phyloP scores from a whole-genome alignment of 176 grass and related monocot genomes.

The Typha latifolia region DNA sequence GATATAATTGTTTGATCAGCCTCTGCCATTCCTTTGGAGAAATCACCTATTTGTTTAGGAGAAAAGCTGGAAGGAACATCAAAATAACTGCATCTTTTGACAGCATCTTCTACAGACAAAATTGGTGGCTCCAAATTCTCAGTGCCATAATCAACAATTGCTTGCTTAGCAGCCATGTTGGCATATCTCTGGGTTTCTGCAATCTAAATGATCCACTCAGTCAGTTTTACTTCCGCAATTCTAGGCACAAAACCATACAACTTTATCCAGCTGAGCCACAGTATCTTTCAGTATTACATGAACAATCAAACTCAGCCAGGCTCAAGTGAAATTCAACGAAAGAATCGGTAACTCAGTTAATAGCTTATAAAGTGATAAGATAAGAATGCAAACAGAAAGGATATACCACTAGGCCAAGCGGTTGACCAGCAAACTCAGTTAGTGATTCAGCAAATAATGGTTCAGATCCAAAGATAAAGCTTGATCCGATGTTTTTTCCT shows the following conservation, averaged over 20 bases:
- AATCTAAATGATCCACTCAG: conserved; percentile 30
- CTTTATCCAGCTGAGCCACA: neutral
- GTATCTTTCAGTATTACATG: too few species aligned
- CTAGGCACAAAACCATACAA: neutral
- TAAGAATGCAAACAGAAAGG: neutral
- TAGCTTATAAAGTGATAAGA: neutral
- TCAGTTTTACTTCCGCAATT: neutral
- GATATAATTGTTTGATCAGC: conserved; percentile 83
- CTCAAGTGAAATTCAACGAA: too few species aligned
- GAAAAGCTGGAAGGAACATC: conserved; percentile 25
- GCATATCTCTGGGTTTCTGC: conserved; percentile 76
- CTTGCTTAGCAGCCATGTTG: conserved; percentile 70
- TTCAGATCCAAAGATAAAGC: conserved; percentile 42
- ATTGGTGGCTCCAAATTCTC: conserved; percentile 64
- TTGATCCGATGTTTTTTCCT: conserved; percentile 54
- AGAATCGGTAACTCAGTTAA: neutral
- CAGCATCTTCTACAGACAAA: conserved; percentile 70
- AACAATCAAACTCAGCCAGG: too few species aligned
- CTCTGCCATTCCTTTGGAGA: conserved; percentile 65
- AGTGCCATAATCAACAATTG: conserved; percentile 43
- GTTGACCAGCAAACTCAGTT: conserved; percentile 63
- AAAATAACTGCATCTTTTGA: conserved; percentile 51
- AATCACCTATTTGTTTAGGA: conserved; percentile 52
- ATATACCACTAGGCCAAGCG: conserved; percentile 62
- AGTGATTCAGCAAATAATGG: conserved; percentile 55